These are phyloP conservation scores for Lentinula edodes DNA, from an alignment of 768 basidiomycete genomes.

Conservation along the genomic window DNA sequence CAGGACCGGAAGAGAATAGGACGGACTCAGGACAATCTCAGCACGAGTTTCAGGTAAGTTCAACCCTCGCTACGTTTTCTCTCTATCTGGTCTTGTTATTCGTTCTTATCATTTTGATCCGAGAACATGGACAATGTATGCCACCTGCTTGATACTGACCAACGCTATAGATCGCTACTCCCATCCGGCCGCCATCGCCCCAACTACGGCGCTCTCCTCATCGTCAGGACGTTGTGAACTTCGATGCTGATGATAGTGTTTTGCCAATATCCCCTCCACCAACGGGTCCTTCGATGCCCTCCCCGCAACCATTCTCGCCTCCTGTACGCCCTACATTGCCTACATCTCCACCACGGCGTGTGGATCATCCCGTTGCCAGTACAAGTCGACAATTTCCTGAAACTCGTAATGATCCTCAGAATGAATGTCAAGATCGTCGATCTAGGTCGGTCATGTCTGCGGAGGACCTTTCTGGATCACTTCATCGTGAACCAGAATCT, in stretches of 20 bases:
- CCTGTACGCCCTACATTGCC: background rate
- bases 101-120: background rate
- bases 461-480: background rate
- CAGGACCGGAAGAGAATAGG: background rate
- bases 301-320: background rate
- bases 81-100: background rate
- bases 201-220: background rate
- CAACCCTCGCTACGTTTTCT: background rate
- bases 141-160: background rate
- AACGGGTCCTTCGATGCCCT: background rate
- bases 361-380: background rate
- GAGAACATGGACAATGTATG: too few relatives aligned
- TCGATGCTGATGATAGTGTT: background rate
- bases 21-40: background rate
- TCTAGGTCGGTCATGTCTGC: background rate
- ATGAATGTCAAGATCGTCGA: background rate
- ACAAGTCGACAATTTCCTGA: background rate
- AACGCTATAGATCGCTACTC: background rate
- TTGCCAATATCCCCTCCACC: background rate
- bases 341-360: background rate
- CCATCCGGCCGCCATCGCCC: background rate
- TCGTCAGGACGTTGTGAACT: background rate
- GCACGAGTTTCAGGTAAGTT: background rate
- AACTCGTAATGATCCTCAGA: background rate
- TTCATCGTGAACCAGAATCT: background rate